A percentile compares a stretch with the other conserved stretches of the same genome.
Evolutionary conservation across 2,329 filamentous ascomycete genomes (phyloP).

Genomic region (Stemphylium beticola): DNA sequence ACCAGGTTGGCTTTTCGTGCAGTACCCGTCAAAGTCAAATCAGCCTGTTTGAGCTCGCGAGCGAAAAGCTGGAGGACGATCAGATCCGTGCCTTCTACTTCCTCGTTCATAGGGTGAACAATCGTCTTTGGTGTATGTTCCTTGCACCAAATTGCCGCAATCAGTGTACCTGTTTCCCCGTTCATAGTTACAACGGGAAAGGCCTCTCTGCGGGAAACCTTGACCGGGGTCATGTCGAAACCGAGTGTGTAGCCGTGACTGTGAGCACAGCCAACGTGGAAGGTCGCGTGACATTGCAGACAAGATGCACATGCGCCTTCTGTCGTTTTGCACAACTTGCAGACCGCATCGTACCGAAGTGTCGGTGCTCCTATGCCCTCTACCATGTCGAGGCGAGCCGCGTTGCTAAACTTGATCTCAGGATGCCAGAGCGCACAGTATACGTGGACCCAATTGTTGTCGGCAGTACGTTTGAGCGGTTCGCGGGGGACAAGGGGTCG

Average conservation of each 20-base stretch:
- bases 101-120: constrained; percentile 80
- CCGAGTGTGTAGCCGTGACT: constrained; percentile 82
- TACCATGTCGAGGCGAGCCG: constrained; percentile 79
- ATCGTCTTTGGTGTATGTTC: constrained; percentile 76
- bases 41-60: constrained; percentile 91
- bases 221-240: constrained; percentile 89
- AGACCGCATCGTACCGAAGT: constrained; percentile 80
- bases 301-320: constrained; percentile 84
- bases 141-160: constrained; percentile 89
- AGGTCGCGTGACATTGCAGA: constrained; percentile 71
- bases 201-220: constrained; percentile 83
- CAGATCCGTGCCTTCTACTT: constrained; percentile 71
- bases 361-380: constrained; percentile 79
- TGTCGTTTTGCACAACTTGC: constrained; percentile 80
- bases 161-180: constrained; percentile 80
- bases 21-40: constrained; percentile 86
- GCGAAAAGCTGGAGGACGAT: constrained; percentile 87
- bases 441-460: constrained; percentile 99
- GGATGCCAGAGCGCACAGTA: constrained; percentile 90
- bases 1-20: constrained; percentile 88
- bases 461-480: constrained; percentile 88
- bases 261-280: constrained; percentile 91
- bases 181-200: constrained; percentile 80
- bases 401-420: constrained; percentile 90
- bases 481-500: constrained; percentile 85